Conservation (phyloP, 331 rosid genomes). For the Phaseolus coccineus region DNA sequence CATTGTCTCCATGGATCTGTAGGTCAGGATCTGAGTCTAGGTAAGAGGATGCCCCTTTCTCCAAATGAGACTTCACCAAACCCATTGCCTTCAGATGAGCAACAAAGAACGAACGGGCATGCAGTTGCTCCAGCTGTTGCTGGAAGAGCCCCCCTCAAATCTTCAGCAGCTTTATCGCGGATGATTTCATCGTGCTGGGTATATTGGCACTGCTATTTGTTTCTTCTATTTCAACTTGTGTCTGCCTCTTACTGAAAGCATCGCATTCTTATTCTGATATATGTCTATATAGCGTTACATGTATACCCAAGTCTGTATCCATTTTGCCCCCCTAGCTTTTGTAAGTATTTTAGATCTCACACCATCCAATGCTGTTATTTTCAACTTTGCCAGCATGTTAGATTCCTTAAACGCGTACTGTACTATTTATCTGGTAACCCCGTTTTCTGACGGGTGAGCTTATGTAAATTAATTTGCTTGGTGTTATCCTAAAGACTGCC, state of each 20-base stretch:
- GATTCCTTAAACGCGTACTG: conserved; percentile 43
- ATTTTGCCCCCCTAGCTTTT: conserved; percentile 46
- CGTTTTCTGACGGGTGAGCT: conserved; percentile 40
- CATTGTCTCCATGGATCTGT: conserved; percentile 39
- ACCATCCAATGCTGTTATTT: conserved; percentile 54
- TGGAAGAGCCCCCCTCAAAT: conserved; percentile 80
- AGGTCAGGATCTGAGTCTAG: conserved; percentile 87
- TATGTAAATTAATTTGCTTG: conserved; percentile 47
- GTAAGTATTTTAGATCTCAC: conserved; percentile 54
- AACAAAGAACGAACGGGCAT: conserved; percentile 68
- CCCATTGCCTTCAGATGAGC: conserved; percentile 82
- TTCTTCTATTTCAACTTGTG: conserved; percentile 50
- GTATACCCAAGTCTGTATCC: conserved; percentile 63
- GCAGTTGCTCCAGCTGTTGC: conserved; percentile 93
- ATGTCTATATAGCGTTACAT: conserved; percentile 56
- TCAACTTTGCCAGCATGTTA: conserved; percentile 47
- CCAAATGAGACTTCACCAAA: conserved; percentile 64
- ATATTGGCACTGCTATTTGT: conserved; percentile 53
- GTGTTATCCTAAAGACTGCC: not conserved
- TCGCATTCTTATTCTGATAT: conserved; percentile 20
- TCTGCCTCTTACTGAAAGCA: conserved; percentile 43
- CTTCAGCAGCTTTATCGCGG: conserved; percentile 70
- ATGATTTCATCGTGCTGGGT: conserved; percentile 43
- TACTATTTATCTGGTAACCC: conserved; percentile 39
- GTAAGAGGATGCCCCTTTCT: conserved; percentile 62